These are phyloP conservation scores for Arthrobotrys pseudoclavata DNA, from an alignment of 2,329 filamentous ascomycete species.

Conservation along the genomic window DNA sequence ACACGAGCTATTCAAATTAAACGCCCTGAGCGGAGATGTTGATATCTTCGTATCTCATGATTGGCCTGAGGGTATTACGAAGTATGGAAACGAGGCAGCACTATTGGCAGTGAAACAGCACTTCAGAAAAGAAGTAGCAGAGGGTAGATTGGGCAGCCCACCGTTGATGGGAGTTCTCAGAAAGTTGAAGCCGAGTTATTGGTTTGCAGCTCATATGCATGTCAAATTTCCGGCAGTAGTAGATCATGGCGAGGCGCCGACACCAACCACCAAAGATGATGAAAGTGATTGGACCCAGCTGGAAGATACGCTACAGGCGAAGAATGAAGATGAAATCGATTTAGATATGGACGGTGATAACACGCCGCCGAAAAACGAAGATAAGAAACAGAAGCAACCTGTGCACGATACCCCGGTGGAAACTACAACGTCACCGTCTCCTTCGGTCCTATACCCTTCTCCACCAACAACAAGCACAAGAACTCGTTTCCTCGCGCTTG, in stretches of 20 bases:
- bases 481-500: constrained; percentile 88
- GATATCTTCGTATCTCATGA: constrained; percentile 95
- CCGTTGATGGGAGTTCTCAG: constrained; percentile 86
- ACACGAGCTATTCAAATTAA: constrained; percentile 88
- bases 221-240: constrained; percentile 82
- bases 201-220: constrained; percentile 96
- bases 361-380: constrained; percentile 62
- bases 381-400: constrained; percentile 45
- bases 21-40: constrained; percentile 86
- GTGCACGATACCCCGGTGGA: constrained; percentile 19
- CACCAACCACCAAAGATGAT: constrained; percentile 60
- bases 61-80: constrained; percentile 89
- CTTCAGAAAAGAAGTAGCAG: constrained; percentile 81
- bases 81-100: constrained; percentile 76
- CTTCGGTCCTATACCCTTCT: constrained; percentile 63
- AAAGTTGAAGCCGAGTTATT: constrained; percentile 82
- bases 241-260: constrained; percentile 68
- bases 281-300: constrained; percentile 50
- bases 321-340: constrained; percentile 79
- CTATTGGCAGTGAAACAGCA: constrained; percentile 81
- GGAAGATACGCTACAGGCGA: constrained; percentile 62
- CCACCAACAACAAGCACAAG: constrained; percentile 73
- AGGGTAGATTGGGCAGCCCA: constrained; percentile 81
- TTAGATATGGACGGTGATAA: constrained; percentile 75
- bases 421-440: constrained; percentile 74